A percentile compares a stretch with the other conserved stretches of the same genome.
Conservation (phyloP, 1,139 yeast genomes). For the Taiozyma sp. region DNA sequence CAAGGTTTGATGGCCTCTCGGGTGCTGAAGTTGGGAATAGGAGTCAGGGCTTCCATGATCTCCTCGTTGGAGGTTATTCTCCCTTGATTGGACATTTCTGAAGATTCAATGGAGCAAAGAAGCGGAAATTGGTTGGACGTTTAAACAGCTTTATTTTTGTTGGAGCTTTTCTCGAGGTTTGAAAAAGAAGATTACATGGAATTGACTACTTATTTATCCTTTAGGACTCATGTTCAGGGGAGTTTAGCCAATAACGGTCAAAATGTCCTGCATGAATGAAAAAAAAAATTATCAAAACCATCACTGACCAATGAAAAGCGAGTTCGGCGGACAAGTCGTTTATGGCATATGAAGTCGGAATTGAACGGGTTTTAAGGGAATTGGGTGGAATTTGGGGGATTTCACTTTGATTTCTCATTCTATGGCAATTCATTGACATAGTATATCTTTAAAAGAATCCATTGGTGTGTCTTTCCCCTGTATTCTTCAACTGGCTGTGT, state of each 20-base stretch:
- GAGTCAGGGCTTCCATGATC: slow-evolving; percentile 19
- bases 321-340: not conserved
- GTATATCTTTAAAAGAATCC: no score
- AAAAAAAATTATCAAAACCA: slow-evolving; percentile 17
- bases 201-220: not conserved
- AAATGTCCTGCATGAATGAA: slow-evolving; percentile 1
- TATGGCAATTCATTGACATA: no score
- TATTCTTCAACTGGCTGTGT: no score
- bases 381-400: no score
- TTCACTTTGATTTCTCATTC: no score
- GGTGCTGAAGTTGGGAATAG: slow-evolving; percentile 36
- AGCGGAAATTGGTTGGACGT: no score
- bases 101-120: not conserved
- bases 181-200: not conserved
- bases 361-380: no score
- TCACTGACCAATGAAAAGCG: slow-evolving; percentile 13
- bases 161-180: no score
- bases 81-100: not conserved
- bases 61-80: slow-evolving; percentile 20
- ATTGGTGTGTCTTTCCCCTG: no score
- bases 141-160: no score
- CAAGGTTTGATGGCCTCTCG: slow-evolving; percentile 60
- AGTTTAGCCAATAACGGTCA: not conserved
- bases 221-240: not conserved
- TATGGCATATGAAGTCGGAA: not conserved